Evolutionary conservation across 805 yeast species (phyloP), one percentile per base, ranked within the genome.

Genomic region (Myxozyma vanderwaltii): DNA sequence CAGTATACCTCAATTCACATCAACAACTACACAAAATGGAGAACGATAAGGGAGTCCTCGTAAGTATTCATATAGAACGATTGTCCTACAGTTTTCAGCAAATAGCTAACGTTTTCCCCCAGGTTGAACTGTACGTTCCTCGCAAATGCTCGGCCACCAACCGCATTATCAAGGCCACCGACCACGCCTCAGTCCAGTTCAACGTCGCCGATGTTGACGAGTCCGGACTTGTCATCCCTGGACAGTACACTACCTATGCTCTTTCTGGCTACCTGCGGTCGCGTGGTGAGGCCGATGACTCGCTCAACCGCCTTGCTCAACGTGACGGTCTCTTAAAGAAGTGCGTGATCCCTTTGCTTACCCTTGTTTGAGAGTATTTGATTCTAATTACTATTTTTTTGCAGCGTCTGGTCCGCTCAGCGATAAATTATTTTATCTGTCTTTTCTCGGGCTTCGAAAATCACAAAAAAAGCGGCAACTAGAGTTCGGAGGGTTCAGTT

Each of bases 101-200:
- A n/a, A n/a, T n/a, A n/a, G n/a, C n/a, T 31, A 7, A 21, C 38
- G 23, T 27, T 19, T 23, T 19, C 73, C 75, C 75, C 76, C 63
- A 89, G 97, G 97, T 94, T 82, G 99, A 94, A 87, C 91, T 94
- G 82, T 94, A 94, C 96, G 96, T 92, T 82, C 99, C 99, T 85
- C 90, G 99, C 88, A 94, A 94, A 86, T 94, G 99, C 86, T 94
- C 99, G 82, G 99, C 99, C 78, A 91, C 99, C 82, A 91, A 91
- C 96, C 91, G 97, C 86, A 91, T 94, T 84, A 91, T 94, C 87
- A 91, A 90, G 86, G 91, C 99, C 76, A 91, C 94, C 86, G 99
- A 94, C 83, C 99, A 94, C 82, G 94, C 97, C 73, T 89, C 98
- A 69, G 97, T 94, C 74, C 99, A 94, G 84, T 88, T 94, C 83